Base-by-base conservation (phyloP, 2,329 filamentous ascomycete species). In the Epichloe bromicola region DNA sequence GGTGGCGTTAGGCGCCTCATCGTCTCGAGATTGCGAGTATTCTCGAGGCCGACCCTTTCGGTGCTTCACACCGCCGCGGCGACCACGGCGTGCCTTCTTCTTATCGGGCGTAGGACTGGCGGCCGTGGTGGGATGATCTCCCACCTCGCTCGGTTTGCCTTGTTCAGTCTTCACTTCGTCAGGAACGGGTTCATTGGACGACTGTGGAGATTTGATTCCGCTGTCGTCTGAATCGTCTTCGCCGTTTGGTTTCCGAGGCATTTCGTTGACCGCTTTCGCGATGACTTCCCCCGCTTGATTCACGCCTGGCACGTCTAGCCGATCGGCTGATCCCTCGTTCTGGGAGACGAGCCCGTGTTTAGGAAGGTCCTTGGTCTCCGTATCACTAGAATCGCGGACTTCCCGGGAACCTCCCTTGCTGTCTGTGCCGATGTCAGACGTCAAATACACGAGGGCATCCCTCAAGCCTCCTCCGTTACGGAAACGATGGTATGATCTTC, bases 31-130 rank as follows among this genome's bases (percentile, higher is more conserved):
- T 47, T 70, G 69, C 0, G 76, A 76, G 2, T 68, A 66, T 14
- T 81, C 73, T 54, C 79, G 76, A 43, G 71, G 71, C 51, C 75
- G 74, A 14, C 72, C 74, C 56, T 79, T 82, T 55, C 79, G 78
- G 53, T 85, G 81, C 62, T 84, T 83, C 17, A 78, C 76, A 2
- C 86, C 85, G 20, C 85, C 86, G 46, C 86, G 77, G n/a, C 79
- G 75, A 4, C 86, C 86, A 51, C 85, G 75, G 51, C 85, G 83
- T 0, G 78, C 74, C 63, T 84, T 86, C 61, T 80, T 84, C 65
- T 84, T 83, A 59, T 82, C 52, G 10, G 52, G 50, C 20, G 26
- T 39, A 20, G 46, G 23, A 30, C 47, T 44, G 10, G 37, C 15
- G 6, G 41, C 46, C 3, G 39, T 26, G 7, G 41, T 5, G 14